phyloP scores from a whole-genome alignment of 1,284 basidiomycete species.

The Puccinia triticina region DNA sequence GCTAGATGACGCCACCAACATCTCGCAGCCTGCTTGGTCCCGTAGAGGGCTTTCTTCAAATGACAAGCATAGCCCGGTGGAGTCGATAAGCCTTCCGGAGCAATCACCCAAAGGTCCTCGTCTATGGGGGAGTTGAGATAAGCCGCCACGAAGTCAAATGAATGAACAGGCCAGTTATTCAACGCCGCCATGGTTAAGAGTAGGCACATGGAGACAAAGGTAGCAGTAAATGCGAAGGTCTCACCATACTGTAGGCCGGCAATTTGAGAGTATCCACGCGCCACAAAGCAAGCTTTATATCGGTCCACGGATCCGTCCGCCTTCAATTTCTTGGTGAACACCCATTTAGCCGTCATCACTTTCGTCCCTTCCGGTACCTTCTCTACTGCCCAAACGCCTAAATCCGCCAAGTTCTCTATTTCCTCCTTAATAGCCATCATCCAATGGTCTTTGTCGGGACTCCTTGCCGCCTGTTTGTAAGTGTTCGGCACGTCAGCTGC shows the following conservation, averaged over 20 bases:
- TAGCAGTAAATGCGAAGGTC: too few species aligned
- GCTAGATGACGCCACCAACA: slow-evolving; percentile 33
- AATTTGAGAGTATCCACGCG: slow-evolving; percentile 15
- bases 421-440: not conserved
- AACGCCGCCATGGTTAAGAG: not conserved
- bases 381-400: too few species aligned
- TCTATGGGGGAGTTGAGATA: slow-evolving; percentile 10
- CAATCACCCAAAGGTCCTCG: not conserved
- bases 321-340: not conserved
- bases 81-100: not conserved
- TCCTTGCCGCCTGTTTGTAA: not conserved
- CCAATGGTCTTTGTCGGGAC: not conserved
- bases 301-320: not conserved
- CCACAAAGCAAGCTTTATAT: not conserved
- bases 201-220: not conserved
- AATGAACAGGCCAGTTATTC: not conserved
- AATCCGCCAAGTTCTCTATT: slow-evolving; percentile 2
- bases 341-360: slow-evolving; percentile 1
- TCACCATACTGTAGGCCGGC: too few species aligned
- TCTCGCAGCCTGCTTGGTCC: not conserved
- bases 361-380: not conserved
- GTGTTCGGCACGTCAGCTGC: not conserved
- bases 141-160: slow-evolving; percentile 12
- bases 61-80: not conserved
- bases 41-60: slow-evolving; percentile 6